Evolutionary conservation across 1,284 basidiomycete genomes (phyloP).

Genomic region (Rhodotorula sp.): DNA sequence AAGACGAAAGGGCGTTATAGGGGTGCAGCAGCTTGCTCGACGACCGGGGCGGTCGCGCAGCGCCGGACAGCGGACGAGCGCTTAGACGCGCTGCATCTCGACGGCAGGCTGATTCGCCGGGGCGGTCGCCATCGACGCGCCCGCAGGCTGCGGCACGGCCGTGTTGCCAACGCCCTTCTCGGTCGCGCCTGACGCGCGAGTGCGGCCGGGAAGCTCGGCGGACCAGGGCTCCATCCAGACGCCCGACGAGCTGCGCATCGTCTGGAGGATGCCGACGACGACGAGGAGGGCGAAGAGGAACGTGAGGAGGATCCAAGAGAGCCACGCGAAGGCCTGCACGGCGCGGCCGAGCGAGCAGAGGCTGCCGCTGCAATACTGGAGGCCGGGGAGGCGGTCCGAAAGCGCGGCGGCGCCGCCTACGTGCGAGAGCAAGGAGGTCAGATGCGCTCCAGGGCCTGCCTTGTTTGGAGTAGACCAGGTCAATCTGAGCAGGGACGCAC

Average conservation of each 20-base stretch:
- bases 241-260: neutral
- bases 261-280: neutral
- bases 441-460: neutral
- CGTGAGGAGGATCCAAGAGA: slow-evolving; percentile 25
- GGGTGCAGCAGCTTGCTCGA: neutral
- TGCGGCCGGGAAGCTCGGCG: neutral
- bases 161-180: slow-evolving; percentile 1
- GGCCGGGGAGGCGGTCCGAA: slow-evolving; percentile 9
- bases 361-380: neutral
- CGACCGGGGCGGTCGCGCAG: neutral
- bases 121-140: neutral
- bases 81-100: slow-evolving; percentile 6
- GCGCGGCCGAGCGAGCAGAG: slow-evolving; percentile 21
- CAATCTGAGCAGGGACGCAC: neutral
- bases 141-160: neutral
- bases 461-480: too few relatives aligned
- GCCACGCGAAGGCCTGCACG: slow-evolving; percentile 31
- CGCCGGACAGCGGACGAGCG: too few relatives aligned
- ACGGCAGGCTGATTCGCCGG: neutral
- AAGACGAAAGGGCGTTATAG: neutral
- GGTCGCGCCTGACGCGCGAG: neutral
- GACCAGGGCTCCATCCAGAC: slow-evolving; percentile 7
- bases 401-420: slow-evolving; percentile 21
- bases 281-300: slow-evolving; percentile 21
- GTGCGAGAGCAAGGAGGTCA: neutral